Evolutionary conservation across 2,329 filamentous ascomycete species (phyloP).

Genomic region (Thelonectria discophora): DNA sequence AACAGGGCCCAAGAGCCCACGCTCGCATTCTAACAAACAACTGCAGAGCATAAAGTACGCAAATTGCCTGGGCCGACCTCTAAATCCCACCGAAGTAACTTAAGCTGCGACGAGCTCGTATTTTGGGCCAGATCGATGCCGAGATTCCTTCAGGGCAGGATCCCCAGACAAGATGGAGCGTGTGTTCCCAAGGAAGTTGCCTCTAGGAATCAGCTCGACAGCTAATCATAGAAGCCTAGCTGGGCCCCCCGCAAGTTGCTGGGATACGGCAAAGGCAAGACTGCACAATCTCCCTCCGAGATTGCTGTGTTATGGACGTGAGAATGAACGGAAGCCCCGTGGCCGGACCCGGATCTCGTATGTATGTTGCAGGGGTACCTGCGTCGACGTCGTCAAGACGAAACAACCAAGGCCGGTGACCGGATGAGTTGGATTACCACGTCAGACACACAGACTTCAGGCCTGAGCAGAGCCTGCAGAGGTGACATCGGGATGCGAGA

Average conservation of each 20-base stretch:
- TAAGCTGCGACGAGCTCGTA: neutral
- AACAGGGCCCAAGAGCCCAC: neutral
- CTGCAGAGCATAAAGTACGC: neutral
- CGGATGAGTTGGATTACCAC: constrained; percentile 25
- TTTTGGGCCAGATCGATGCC: neutral
- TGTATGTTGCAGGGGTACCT: constrained; percentile 15
- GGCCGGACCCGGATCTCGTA: constrained; percentile 20
- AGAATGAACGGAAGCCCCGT: constrained; percentile 12
- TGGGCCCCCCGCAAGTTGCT: constrained; percentile 11
- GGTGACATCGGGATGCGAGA: constrained; percentile 9
- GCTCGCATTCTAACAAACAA: neutral
- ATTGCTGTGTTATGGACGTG: constrained; percentile 18
- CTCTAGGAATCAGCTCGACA: neutral
- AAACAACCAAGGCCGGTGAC: constrained; percentile 21
- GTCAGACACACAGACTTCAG: constrained; percentile 27
- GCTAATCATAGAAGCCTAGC: neutral
- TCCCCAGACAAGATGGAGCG: neutral
- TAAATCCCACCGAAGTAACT: neutral
- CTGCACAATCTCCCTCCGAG: constrained; percentile 16
- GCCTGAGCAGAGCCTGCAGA: constrained; percentile 22
- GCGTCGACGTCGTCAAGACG: constrained; percentile 23
- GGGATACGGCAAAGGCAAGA: constrained; percentile 7
- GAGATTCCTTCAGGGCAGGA: neutral
- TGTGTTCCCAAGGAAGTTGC: neutral
- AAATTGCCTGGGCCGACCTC: neutral